Evolutionary conservation across 2,329 filamentous ascomycete species (phyloP).

Genomic region (Setomelanomma holmii): DNA sequence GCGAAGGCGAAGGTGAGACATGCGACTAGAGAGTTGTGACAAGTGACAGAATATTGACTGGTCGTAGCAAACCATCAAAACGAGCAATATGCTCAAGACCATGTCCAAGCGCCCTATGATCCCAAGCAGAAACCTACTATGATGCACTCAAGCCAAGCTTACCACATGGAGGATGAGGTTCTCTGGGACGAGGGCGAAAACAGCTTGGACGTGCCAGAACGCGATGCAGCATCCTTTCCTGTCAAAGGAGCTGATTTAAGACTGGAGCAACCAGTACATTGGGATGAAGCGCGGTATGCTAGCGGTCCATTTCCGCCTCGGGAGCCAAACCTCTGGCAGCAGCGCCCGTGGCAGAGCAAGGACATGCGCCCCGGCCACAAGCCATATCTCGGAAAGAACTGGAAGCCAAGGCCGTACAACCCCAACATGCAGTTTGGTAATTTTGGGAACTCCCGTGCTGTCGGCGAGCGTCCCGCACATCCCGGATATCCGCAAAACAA

Average conservation of each 20-base stretch:
- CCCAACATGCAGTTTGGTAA: too few relatives aligned
- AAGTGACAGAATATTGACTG: neutral
- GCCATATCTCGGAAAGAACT: neutral
- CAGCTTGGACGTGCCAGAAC: neutral
- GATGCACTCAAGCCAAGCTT: neutral
- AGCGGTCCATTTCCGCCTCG: too few relatives aligned
- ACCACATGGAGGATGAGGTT: slow-evolving; percentile 2
- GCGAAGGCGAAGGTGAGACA: neutral
- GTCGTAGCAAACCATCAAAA: neutral
- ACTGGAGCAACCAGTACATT: too few relatives aligned
- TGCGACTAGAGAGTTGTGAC: neutral
- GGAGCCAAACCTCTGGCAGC: too few relatives aligned
- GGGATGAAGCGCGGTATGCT: too few relatives aligned
- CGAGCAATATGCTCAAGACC: neutral
- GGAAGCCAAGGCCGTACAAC: too few relatives aligned
- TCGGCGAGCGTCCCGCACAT: too few relatives aligned
- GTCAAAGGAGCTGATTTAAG: too few relatives aligned
- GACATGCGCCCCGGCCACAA: neutral
- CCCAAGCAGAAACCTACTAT: neutral
- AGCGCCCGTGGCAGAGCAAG: neutral
- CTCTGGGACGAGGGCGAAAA: slow-evolving; percentile 6
- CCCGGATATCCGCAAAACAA: too few relatives aligned
- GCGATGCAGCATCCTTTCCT: neutral
- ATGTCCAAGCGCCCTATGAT: too few relatives aligned
- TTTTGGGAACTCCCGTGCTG: too few relatives aligned